A percentile compares a stretch with the other conserved stretches of the same genome.
These are phyloP conservation scores for Arthromyces matolae DNA, from an alignment of 768 basidiomycete genomes.

Conservation along the genomic window DNA sequence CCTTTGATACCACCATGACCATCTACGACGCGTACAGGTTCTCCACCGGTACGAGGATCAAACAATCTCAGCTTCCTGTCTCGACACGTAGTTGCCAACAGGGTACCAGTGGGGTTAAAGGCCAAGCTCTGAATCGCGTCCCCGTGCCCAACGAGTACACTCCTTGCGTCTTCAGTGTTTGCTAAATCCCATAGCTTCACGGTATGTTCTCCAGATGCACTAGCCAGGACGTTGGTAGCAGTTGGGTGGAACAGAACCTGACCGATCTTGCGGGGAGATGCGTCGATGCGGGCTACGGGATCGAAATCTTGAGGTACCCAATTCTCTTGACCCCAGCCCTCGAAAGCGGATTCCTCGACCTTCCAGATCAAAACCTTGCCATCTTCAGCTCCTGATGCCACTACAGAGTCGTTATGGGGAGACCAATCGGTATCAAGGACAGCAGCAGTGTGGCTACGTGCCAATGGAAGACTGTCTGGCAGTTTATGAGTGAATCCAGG, in stretches of 20 bases:
- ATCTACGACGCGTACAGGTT: constrained; percentile 79
- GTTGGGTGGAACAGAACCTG: constrained; percentile 94
- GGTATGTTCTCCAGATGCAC: constrained; percentile 75
- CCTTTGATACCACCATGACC: constrained; percentile 95
- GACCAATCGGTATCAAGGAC: constrained; percentile 97
- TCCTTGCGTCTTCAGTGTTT: constrained; percentile 58
- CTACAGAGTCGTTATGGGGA: constrained; percentile 86
- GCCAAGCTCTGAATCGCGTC: constrained; percentile 86
- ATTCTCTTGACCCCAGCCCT: constrained; percentile 79
- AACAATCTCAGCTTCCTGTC: constrained; percentile 92
- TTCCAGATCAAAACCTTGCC: constrained; percentile 93
- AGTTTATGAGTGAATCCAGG: constrained; percentile 69
- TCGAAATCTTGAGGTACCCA: constrained; percentile 85
- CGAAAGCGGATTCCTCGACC: constrained; percentile 62
- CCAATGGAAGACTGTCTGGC: constrained; percentile 89
- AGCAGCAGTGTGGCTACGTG: constrained; percentile 77
- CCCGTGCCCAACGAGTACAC: constrained; percentile 66
- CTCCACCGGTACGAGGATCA: constrained; percentile 79
- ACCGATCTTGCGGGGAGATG: constrained; percentile 83
- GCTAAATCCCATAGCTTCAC: constrained; percentile 92
- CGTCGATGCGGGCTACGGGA: constrained; percentile 78
- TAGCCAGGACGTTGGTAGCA: constrained; percentile 81
- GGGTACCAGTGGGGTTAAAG: constrained; percentile 77
- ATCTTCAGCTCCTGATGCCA: constrained; percentile 92
- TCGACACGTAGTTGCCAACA: constrained; percentile 85